Evolutionary conservation across 164 flowering plant species (phyloP), one percentile per base, ranked within the genome.

Genomic region (Aristolochia contorta): DNA sequence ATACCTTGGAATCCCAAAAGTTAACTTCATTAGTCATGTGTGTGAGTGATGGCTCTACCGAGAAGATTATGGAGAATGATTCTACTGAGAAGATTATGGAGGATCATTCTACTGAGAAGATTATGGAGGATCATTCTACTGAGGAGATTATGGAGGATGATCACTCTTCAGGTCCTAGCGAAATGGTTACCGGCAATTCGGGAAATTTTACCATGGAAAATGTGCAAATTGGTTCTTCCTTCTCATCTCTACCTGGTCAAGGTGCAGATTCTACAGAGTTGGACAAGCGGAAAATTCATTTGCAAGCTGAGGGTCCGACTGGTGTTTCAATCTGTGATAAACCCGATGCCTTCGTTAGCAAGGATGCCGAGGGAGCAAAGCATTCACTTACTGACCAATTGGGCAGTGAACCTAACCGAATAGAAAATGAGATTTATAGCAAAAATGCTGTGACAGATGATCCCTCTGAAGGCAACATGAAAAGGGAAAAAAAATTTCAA

Each of bases 361-460:
- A 37, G 1, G 43, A 37, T 37, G 43, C 43, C 7, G 43, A 3
- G 43, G 43, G 43, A 10, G 43, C 1, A 10, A 37, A 37, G 43
- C 43, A 37, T 37, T 4, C 43, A 37, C 43, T 37, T 37, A 37
- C 43, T 37, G 43, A 37, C 43, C 43, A 37, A 8, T 37, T 37
- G 43, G 23, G 30, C 47, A n/a, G 46, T 48, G 46, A 32, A 32
- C 4, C 63, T 20, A 8, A 60, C 19, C 22, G 16, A 30, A 27
- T 30, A 16, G 55, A 49, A 49, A 60, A 41, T 48, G 63, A 24
- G 37, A n/a, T 48, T 50, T 16, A 19, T n/a, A 19, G 45, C 19
- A 54, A 64, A 49, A 65, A 60, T 25, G 16, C 19, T 48, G 74
- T 60, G 43, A 51, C 20, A 19, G 57, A 49, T 57, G 74, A 75